Evolutionary conservation across 305 asterid genomes (phyloP).

Genomic region (Andrographis paniculata): DNA sequence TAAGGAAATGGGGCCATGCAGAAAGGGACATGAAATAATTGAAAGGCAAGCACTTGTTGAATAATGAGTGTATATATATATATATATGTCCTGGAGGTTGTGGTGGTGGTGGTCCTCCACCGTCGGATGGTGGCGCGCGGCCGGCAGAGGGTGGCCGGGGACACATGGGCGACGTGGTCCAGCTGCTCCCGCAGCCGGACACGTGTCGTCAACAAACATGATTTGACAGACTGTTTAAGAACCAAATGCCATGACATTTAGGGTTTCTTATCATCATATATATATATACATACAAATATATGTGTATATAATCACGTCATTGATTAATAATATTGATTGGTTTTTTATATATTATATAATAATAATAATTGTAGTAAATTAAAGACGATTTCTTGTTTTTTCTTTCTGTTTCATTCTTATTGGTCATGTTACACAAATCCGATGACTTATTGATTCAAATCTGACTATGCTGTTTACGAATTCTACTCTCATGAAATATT

Average conservation of each 20-base stretch:
- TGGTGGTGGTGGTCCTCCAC: slow-evolving; percentile 44
- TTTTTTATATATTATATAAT: too few relatives aligned
- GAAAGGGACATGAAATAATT: slow-evolving; percentile 47
- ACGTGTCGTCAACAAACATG: slow-evolving; percentile 24
- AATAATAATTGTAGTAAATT: too few relatives aligned
- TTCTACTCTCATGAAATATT: too few relatives aligned
- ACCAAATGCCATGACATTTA: slow-evolving; percentile 14
- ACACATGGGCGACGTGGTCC: slow-evolving; percentile 46
- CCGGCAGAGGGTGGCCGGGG: slow-evolving; percentile 46
- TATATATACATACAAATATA: too few relatives aligned
- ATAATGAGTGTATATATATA: slow-evolving; percentile 17
- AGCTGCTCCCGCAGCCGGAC: slow-evolving; percentile 7
- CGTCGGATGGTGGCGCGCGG: slow-evolving; percentile 41
- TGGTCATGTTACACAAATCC: too few relatives aligned
- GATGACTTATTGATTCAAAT: too few relatives aligned
- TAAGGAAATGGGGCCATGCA: slow-evolving; percentile 28
- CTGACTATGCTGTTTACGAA: too few relatives aligned
- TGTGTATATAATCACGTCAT: too few relatives aligned
- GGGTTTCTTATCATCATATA: not conserved
- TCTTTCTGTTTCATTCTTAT: too few relatives aligned
- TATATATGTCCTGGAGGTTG: too few relatives aligned
- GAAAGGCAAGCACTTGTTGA: slow-evolving; percentile 33
- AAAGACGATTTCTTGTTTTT: too few relatives aligned
- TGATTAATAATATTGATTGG: too few relatives aligned
- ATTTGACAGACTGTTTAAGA: slow-evolving; percentile 28